Percentiles rank a stretch among this genome's conserved stretches.
Conservation (phyloP, 1,139 yeast genomes). For the Candida albicans region DNA sequence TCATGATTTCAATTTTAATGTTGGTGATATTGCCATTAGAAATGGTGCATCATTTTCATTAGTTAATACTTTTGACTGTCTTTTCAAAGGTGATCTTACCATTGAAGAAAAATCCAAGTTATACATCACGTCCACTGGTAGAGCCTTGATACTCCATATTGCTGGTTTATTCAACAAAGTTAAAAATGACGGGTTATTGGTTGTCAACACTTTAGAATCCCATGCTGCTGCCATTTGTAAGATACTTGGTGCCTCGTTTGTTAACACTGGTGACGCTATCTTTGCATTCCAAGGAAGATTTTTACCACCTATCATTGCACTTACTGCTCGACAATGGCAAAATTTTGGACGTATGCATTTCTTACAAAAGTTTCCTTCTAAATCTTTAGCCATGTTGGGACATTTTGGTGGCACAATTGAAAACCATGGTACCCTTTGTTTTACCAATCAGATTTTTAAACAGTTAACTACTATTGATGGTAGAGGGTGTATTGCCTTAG, state of each 20-base stretch:
- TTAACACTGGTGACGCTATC: constrained; percentile 3
- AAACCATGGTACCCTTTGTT: constrained; percentile 3
- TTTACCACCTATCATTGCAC: neutral
- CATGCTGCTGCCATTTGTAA: constrained; percentile 1
- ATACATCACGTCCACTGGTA: constrained; percentile 2
- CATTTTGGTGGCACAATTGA: neutral
- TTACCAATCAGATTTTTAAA: constrained; percentile 1
- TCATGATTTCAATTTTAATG: constrained; percentile 2
- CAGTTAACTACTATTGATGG: neutral
- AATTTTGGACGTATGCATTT: constrained; percentile 2
- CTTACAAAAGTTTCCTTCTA: constrained; percentile 1
- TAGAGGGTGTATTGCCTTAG: constrained; percentile 4
- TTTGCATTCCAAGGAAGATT: neutral
- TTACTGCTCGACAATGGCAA: neutral
- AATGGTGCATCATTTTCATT: constrained; percentile 5
- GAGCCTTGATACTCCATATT: constrained; percentile 1
- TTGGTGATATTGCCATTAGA: constrained; percentile 5
- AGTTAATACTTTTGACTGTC: neutral
- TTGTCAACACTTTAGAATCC: constrained; percentile 1
- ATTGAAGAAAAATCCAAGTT: constrained; percentile 2
- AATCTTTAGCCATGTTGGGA: constrained; percentile 1
- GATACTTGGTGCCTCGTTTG: constrained; percentile 4
- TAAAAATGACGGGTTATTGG: constrained; percentile 3
- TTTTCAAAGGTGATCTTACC: constrained; percentile 2
- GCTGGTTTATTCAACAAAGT: constrained; percentile 1